Evolutionary conservation across 176 grass and related monocot species (phyloP).

Genomic region (Oropetium thomaeum): DNA sequence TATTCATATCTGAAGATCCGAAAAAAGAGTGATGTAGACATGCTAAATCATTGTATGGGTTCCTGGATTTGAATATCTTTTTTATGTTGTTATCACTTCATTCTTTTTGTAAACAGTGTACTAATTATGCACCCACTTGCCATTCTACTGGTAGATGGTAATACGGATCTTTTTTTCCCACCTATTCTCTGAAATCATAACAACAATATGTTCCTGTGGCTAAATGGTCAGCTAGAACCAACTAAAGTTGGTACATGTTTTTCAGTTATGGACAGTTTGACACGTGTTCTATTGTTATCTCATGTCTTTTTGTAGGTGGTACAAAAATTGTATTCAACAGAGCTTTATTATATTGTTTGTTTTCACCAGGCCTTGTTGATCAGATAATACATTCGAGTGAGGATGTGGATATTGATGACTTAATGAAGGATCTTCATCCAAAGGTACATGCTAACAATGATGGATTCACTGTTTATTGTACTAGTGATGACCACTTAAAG

Average conservation of each 20-base stretch:
- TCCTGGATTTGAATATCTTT: neutral
- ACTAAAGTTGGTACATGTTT: neutral
- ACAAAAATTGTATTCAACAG: neutral
- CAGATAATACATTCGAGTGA: slow-evolving; percentile 90
- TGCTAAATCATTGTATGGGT: neutral
- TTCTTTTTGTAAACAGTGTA: neutral
- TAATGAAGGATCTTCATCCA: slow-evolving; percentile 84
- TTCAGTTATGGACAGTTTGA: neutral
- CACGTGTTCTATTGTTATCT: neutral
- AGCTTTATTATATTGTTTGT: slow-evolving; percentile 29
- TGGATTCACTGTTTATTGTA: slow-evolving; percentile 25
- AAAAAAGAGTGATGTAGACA: slow-evolving; percentile 3
- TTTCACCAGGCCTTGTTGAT: slow-evolving; percentile 77
- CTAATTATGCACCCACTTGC: neutral
- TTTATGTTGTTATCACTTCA: neutral
- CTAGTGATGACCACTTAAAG: slow-evolving; percentile 20
- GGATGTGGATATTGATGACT: slow-evolving; percentile 64
- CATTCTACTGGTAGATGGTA: neutral
- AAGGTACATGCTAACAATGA: slow-evolving; percentile 54
- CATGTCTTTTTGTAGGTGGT: neutral
- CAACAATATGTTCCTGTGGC: neutral
- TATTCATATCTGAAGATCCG: neutral
- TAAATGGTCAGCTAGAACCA: slow-evolving; percentile 4
- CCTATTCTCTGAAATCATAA: slow-evolving; percentile 12
- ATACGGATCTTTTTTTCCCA: neutral